Evolutionary conservation across 495 filamentous ascomycete genomes (phyloP).

Genomic region (Glonium stellatum): DNA sequence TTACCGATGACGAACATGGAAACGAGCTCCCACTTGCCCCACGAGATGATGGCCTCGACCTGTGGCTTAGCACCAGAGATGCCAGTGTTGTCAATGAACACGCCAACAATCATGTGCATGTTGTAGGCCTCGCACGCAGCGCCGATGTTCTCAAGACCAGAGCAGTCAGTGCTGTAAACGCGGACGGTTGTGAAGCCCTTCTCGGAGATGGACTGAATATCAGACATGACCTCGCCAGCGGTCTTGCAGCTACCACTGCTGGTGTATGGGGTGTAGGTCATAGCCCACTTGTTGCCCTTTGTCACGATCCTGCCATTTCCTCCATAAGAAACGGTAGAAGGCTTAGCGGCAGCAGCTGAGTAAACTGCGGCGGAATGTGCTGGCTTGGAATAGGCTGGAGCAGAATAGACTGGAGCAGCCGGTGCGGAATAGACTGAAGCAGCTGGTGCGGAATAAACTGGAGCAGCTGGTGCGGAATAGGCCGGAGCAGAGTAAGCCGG

Average conservation of each 20-base stretch:
- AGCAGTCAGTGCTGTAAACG: conserved; percentile 89
- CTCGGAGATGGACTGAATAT: conserved; percentile 60
- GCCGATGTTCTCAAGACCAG: conserved; percentile 66
- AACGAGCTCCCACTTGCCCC: conserved; percentile 66
- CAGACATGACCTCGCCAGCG: conserved; percentile 49
- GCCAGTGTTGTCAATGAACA: conserved; percentile 63
- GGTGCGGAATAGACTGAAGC: background rate
- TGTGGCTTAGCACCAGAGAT: conserved; percentile 47
- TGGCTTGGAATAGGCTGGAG: background rate
- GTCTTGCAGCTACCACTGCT: conserved; percentile 57
- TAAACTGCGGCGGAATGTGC: conserved; percentile 3
- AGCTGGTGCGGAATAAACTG: background rate
- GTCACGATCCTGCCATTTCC: conserved; percentile 34
- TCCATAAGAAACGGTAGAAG: conserved; percentile 17
- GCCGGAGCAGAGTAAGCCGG: background rate
- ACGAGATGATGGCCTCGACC: conserved; percentile 61
- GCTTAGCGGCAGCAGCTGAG: conserved; percentile 15
- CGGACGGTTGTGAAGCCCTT: conserved; percentile 78
- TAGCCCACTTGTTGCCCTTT: conserved; percentile 64
- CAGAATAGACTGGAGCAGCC: background rate
- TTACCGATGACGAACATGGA: conserved; percentile 81
- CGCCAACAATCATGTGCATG: conserved; percentile 73
- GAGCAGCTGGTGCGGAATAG: background rate
- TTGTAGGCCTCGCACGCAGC: conserved; percentile 52
- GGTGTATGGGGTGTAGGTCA: conserved; percentile 87